phyloP scores from a whole-genome alignment of 345 rosid species.

The Euphorbia lathyris region DNA sequence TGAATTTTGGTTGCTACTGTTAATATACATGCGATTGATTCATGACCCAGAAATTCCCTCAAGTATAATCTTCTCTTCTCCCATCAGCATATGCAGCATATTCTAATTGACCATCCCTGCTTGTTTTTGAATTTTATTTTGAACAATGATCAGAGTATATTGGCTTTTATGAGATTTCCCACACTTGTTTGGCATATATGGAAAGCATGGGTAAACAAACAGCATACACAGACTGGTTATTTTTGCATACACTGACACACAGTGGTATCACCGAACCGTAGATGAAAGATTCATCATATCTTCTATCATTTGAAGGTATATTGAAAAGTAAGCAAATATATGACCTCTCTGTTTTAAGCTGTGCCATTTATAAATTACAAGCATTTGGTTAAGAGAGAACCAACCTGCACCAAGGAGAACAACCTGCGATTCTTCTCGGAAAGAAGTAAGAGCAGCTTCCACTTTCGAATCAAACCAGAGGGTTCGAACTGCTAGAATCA shows the following conservation, averaged over 20 bases:
- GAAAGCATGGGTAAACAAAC: neutral
- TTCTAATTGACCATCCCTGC: neutral
- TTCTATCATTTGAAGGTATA: neutral
- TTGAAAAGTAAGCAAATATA: neutral
- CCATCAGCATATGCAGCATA: neutral
- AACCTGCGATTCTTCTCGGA: constrained; percentile 50
- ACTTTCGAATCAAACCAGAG: constrained; percentile 86
- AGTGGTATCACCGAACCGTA: neutral
- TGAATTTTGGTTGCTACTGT: neutral
- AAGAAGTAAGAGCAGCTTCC: constrained; percentile 68
- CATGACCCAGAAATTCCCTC: neutral
- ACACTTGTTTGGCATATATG: constrained; percentile 6
- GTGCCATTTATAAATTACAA: neutral
- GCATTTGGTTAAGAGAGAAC: constrained; percentile 9
- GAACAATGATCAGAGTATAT: neutral
- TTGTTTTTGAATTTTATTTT: neutral
- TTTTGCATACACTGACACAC: neutral
- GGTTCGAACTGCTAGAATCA: constrained; percentile 78
- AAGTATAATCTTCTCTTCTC: neutral
- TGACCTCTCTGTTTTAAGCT: neutral
- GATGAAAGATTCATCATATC: neutral
- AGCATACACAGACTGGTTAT: neutral
- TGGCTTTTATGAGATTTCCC: neutral
- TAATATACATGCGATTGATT: neutral
- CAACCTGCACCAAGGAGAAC: constrained; percentile 97